These are phyloP conservation scores for Casaregolazyma lundiana DNA, from an alignment of 1,139 yeast species.

Conservation along the genomic window DNA sequence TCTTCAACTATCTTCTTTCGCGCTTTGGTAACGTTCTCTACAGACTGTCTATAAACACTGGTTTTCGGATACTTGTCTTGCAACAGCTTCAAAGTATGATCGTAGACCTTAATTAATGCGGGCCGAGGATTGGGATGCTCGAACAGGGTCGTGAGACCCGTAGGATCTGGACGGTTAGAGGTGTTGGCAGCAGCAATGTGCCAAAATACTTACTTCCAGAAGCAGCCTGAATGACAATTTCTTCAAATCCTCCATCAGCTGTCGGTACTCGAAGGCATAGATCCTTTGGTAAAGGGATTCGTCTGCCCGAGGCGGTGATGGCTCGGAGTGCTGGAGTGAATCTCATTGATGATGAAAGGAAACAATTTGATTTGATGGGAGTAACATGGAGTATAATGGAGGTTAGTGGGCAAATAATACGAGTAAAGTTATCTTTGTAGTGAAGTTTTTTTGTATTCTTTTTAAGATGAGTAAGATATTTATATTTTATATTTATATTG, in stretches of 20 bases:
- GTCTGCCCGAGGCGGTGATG: conserved; percentile 31
- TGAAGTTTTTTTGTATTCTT: too few relatives aligned
- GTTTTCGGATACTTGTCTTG: conserved; percentile 59
- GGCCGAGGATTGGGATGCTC: conserved; percentile 87
- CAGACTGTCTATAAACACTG: conserved; percentile 72
- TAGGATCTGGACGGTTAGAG: conserved; percentile 36
- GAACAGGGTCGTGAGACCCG: conserved; percentile 73
- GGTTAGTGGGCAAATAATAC: not conserved
- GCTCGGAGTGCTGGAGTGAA: conserved; percentile 35
- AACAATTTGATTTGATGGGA: not conserved
- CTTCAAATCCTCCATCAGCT: conserved; percentile 27
- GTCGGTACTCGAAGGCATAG: conserved; percentile 12
- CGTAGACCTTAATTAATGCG: conserved; percentile 65
- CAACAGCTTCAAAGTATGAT: conserved; percentile 59
- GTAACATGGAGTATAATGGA: too few relatives aligned
- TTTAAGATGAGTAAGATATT: too few relatives aligned
- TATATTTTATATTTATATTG: too few relatives aligned
- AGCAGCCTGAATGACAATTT: conserved; percentile 61
- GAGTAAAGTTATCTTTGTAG: too few relatives aligned
- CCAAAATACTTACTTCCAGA: conserved; percentile 44
- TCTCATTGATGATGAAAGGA: conserved; percentile 35
- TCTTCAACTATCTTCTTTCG: conserved; percentile 64
- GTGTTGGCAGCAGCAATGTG: not conserved
- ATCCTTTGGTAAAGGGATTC: conserved; percentile 14
- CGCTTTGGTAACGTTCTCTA: conserved; percentile 65